These are phyloP conservation scores for Dipteronia sinensis DNA, from an alignment of 345 rosid species.

Conservation along the genomic window DNA sequence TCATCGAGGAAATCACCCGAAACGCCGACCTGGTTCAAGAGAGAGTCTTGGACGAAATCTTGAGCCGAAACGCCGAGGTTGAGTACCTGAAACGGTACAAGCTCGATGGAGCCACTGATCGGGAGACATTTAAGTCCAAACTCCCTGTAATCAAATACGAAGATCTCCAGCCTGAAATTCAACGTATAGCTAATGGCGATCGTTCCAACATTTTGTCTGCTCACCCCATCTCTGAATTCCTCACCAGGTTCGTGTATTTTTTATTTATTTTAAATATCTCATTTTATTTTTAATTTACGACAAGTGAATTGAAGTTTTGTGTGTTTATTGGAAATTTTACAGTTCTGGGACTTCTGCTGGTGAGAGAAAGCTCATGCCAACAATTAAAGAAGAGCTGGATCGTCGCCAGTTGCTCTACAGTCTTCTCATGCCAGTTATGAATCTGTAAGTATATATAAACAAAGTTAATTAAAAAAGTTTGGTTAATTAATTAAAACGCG, in stretches of 20 bases:
- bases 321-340: conserved; percentile 20
- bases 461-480: background rate
- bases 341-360: conserved; percentile 99
- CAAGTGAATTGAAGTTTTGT: background rate
- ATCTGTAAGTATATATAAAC: conserved; percentile 59
- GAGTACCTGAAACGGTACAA: conserved; percentile 70
- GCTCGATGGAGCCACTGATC: conserved; percentile 65
- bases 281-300: too few species aligned
- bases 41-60: conserved; percentile 61
- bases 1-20: conserved; percentile 79
- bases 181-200: conserved; percentile 93
- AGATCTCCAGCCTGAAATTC: conserved; percentile 84
- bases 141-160: conserved; percentile 82
- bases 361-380: conserved; percentile 96
- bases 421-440: conserved; percentile 97
- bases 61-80: conserved; percentile 57
- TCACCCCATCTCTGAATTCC: conserved; percentile 91
- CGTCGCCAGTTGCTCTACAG: conserved; percentile 91
- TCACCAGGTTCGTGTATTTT: conserved; percentile 59
- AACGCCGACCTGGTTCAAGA: conserved; percentile 70
- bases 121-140: conserved; percentile 63
- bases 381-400: conserved; percentile 83
- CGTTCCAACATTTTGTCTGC: conserved; percentile 81
- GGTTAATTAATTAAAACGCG: conserved; percentile 2
- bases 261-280: too few species aligned